phyloP scores from a whole-genome alignment of 2,329 filamentous ascomycete species.

The Pleochaeta shiraiana region DNA sequence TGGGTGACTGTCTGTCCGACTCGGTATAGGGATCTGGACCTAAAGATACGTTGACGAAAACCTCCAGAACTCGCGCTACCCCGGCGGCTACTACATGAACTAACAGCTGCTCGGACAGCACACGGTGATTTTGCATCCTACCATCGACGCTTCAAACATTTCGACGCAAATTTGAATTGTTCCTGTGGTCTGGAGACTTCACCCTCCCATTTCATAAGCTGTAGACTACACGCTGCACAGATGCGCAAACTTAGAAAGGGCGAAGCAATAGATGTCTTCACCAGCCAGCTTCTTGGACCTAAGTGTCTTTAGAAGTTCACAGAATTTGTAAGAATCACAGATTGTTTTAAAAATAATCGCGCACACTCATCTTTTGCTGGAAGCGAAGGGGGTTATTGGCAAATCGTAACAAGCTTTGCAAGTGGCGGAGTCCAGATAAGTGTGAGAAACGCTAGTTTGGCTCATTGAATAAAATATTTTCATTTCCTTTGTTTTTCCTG shows the following conservation, averaged over 20 bases:
- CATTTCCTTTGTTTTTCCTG: too few species aligned
- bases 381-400: background rate
- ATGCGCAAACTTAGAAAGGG: background rate
- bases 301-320: background rate
- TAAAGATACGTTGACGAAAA: background rate
- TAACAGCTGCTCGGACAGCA: background rate
- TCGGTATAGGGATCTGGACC: background rate
- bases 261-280: background rate
- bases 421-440: too few species aligned
- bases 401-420: too few species aligned
- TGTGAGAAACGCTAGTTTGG: too few species aligned
- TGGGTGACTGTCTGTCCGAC: background rate
- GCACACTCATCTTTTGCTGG: background rate
- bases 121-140: background rate
- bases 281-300: background rate
- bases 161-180: background rate
- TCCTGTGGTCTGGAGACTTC: background rate
- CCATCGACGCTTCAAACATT: background rate
- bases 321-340: too few species aligned
- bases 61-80: background rate
- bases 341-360: background rate
- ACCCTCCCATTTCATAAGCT: background rate
- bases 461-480: too few species aligned
- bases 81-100: too few species aligned
- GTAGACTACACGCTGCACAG: background rate